A percentile compares a stretch with the other conserved stretches of the same genome.
Evolutionary conservation across 2,329 filamentous ascomycete species (phyloP).

Genomic region (Penicillium sp.): DNA sequence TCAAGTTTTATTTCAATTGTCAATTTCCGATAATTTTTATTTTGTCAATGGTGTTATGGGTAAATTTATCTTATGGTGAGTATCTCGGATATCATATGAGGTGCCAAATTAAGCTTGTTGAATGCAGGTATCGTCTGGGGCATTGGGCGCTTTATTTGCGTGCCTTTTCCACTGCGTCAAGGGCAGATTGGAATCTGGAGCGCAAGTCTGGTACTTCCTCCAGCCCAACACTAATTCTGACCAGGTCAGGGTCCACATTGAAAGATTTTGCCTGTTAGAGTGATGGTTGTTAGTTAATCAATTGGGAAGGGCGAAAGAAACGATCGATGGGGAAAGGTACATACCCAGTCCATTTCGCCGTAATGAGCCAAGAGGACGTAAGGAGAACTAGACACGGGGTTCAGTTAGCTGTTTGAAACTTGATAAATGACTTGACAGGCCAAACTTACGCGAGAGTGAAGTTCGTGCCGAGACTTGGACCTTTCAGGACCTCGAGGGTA

Average conservation of each 20-base stretch:
- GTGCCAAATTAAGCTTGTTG: conserved; percentile 1
- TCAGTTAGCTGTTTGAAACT: not conserved
- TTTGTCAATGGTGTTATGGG: not conserved
- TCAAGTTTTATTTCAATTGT: no score
- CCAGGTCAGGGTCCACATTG: conserved; percentile 78
- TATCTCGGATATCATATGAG: not conserved
- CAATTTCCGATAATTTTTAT: no score
- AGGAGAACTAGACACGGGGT: conserved; percentile 64
- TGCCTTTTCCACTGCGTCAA: conserved; percentile 58
- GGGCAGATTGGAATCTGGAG: conserved; percentile 67
- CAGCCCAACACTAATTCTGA: conserved; percentile 87
- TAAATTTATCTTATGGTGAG: no score
- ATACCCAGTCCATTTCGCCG: conserved; percentile 83
- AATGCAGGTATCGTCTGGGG: not conserved
- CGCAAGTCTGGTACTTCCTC: conserved; percentile 74
- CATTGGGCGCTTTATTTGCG: conserved; percentile 11
- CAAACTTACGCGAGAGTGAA: conserved; percentile 73
- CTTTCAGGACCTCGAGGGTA: conserved; percentile 83
- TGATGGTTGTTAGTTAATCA: conserved; percentile 16
- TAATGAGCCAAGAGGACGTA: conserved; percentile 94
- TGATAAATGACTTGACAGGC: not conserved
- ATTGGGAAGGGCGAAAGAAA: not conserved
- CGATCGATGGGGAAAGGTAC: conserved; percentile 26
- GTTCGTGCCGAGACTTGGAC: conserved; percentile 93
- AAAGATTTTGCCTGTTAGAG: conserved; percentile 66